A percentile compares a stretch with the other conserved stretches of the same genome.
These are phyloP conservation scores for Yamadazyma sp. DNA, from an alignment of 1,139 yeast genomes.

Conservation along the genomic window DNA sequence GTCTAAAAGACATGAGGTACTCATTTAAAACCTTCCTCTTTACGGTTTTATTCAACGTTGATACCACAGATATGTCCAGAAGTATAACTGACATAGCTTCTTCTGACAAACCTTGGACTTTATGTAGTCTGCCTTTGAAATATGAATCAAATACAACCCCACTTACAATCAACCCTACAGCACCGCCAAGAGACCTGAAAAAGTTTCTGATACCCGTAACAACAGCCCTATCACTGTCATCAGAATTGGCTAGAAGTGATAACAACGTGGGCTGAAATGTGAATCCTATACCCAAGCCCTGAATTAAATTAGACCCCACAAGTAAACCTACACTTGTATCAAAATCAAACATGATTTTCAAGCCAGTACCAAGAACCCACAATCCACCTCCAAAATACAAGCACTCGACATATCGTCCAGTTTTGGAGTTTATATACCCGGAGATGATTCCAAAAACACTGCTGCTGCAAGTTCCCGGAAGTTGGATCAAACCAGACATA, in stretches of 20 bases:
- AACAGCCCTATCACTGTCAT: conserved; percentile 49
- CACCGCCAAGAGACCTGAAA: conserved; percentile 54
- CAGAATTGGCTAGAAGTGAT: conserved; percentile 51
- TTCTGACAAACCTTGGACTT: conserved; percentile 1
- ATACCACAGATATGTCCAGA: not conserved
- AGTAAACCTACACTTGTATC: conserved; percentile 29
- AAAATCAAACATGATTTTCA: conserved; percentile 33
- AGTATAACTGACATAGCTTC: not conserved
- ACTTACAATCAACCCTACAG: conserved; percentile 49
- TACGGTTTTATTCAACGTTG: not conserved
- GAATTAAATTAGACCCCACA: conserved; percentile 33
- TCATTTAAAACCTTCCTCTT: not conserved
- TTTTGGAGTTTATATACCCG: conserved; percentile 42
- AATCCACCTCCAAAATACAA: conserved; percentile 39
- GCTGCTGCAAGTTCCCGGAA: conserved; percentile 17
- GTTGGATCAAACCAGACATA: conserved; percentile 14
- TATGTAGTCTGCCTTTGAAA: conserved; percentile 4
- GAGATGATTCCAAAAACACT: conserved; percentile 16
- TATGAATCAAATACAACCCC: conserved; percentile 11
- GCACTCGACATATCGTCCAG: conserved; percentile 42
- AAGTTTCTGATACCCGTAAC: conserved; percentile 53
- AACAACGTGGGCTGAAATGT: conserved; percentile 57
- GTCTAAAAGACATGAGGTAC: conserved; percentile 8
- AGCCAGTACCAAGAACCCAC: conserved; percentile 42
- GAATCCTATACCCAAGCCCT: conserved; percentile 51